Base-by-base conservation (phyloP, 805 yeast genomes). In the Diddensiella santjacobensis region DNA sequence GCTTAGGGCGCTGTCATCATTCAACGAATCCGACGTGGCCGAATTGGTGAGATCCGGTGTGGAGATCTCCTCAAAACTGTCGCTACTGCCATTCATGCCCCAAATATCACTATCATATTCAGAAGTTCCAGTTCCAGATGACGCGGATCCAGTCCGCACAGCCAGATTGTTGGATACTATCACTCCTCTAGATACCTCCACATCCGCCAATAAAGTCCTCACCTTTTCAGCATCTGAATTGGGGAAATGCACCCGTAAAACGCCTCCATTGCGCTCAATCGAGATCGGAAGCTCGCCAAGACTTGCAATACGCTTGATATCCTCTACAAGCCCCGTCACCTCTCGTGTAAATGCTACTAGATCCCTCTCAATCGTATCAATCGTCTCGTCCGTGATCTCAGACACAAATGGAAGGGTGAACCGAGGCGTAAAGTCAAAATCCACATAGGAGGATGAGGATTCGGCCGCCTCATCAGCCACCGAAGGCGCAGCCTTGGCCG, bases 251-350 rank as follows among this genome's bases (percentile, higher is more conserved):
- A 83, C 78, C 54, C 83, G 68, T 44, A 80, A 57, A 24, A 67
- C 59, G 24, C 71, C 67, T 10, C 67, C 61, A 33, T 66, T 58
- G 22, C 48, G 44, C 40, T 71, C 71, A 46, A 77, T 65, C 41
- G 79, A 71, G 47, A 84, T 69, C 5, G 86, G 88, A 54, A 81
- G 75, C 52, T 81, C 80, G 2, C 93, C 93, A 48, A 82, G 77
- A 19, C 30, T 33, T 24, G 80, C 77, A 50, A 79, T 76, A 19
- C 67, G 60, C 53, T 71, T 64, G 26, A 81, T 65, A 31, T 70
- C 72, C 17, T 68, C 70, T 29, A 77, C 59, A 49, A 72, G 70
- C 19, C 61, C 55, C 53, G 75, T 72, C 48, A 77, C 64, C 37
- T 63, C 57, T 46, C 56, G 44, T 11, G 56, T 50, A 31, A 62